These are phyloP conservation scores for Verticillium nonalfalfae DNA, from an alignment of 2,329 filamentous ascomycete genomes.

Conservation along the genomic window DNA sequence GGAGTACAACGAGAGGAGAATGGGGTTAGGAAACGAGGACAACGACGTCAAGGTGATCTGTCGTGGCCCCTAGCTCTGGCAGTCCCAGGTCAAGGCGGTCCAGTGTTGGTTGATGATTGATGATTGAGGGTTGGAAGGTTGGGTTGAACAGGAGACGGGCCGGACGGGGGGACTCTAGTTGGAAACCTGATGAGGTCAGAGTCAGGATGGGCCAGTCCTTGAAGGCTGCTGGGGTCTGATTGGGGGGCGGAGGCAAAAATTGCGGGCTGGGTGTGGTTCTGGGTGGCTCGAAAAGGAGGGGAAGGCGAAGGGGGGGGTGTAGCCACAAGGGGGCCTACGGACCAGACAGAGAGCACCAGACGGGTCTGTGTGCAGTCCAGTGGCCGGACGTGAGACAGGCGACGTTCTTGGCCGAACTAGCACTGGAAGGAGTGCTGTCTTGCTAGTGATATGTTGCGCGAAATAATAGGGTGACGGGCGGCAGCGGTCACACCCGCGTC, in stretches of 20 bases:
- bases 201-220: background rate
- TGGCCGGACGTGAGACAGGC: slow-evolving; percentile 2
- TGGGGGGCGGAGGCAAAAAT: background rate
- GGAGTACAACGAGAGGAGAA: slow-evolving; percentile 1
- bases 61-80: slow-evolving; percentile 6
- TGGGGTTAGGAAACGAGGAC: background rate
- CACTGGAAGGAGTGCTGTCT: background rate
- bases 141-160: slow-evolving; percentile 1
- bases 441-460: background rate
- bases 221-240: background rate
- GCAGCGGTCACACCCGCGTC: slow-evolving; percentile 1
- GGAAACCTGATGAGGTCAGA: slow-evolving; percentile 3
- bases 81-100: background rate
- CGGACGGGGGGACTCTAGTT: background rate
- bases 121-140: background rate
- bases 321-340: background rate
- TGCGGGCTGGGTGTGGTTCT: slow-evolving; percentile 1
- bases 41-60: background rate
- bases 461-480: background rate
- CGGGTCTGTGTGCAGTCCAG: slow-evolving; percentile 2
- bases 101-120: background rate
- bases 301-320: background rate
- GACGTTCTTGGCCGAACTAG: background rate
- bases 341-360: background rate
- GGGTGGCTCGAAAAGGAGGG: slow-evolving; percentile 2